Percentiles rank a stretch among this genome's conserved stretches.
Evolutionary conservation across 2,329 filamentous ascomycete genomes (phyloP).

Genomic region (Fusarium incarnatum): DNA sequence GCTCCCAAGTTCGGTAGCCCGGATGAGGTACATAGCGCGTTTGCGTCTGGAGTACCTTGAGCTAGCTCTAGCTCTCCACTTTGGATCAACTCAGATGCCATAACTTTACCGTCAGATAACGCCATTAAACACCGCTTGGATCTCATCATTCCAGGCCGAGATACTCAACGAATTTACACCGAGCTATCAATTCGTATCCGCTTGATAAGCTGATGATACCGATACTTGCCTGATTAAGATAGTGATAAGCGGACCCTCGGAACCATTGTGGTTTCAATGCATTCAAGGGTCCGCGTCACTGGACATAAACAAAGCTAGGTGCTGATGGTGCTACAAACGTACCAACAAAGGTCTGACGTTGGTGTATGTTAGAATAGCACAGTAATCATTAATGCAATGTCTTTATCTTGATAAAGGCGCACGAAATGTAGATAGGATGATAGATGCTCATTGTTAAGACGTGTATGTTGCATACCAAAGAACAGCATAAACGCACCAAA

Average conservation of each 20-base stretch:
- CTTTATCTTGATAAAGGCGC: background rate
- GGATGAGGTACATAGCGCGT: conserved; percentile 31
- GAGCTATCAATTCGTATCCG: conserved; percentile 12
- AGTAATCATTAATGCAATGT: background rate
- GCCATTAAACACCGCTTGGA: conserved; percentile 40
- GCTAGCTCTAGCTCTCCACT: conserved; percentile 35
- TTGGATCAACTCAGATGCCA: conserved; percentile 22
- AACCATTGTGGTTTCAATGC: conserved; percentile 17
- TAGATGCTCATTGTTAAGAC: background rate
- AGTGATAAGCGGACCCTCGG: conserved; percentile 19
- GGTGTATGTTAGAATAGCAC: background rate
- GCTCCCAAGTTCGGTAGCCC: conserved; percentile 22
- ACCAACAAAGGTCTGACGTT: background rate
- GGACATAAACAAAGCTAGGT: conserved; percentile 11
- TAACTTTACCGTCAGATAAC: conserved; percentile 47
- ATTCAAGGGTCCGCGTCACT: background rate
- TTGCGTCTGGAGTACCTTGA: conserved; percentile 11
- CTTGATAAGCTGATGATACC: conserved; percentile 17
- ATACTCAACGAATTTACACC: conserved; percentile 14
- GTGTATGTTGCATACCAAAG: background rate
- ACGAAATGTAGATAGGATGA: background rate
- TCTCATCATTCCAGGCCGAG: conserved; percentile 43
- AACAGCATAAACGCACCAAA: background rate
- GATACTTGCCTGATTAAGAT: conserved; percentile 14
- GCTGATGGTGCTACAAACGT: background rate